Base-by-base conservation (phyloP, 768 basidiomycete genomes). In the Trametes cubensis region DNA sequence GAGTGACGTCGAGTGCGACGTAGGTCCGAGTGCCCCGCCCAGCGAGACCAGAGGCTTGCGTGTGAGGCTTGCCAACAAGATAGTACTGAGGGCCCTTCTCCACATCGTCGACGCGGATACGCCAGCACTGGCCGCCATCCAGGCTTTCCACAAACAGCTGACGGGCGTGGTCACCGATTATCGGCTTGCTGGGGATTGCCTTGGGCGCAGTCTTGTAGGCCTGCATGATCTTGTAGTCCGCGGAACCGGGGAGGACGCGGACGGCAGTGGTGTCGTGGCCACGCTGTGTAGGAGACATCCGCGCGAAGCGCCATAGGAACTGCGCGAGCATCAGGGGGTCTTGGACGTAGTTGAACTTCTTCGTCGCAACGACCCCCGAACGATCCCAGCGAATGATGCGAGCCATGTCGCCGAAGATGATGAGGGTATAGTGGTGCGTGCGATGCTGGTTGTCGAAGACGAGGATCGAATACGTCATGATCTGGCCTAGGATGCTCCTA, bases 301-400 rank as follows among this genome's bases (percentile, higher is more conserved):
- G 55, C 5, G 39, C 28, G 28, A 57, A 40, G n/a, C 48, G 48
- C 55, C 48, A 62, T 42, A 62, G 18, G 55, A 62, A 57, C 2
- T 23, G 17, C 28, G 21, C 28, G 21, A 62, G 61, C 40, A 20
- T 26, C 14, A 15, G 8, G 6, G 61, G 55, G 0, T 62, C 17
- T 20, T 34, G 13, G 6, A 21, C 23, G 55, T 62, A 62, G 49
- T 62, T 34, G 50, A 62, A 56, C 38, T 45, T 46, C 15, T 44
- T 25, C 41, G 47, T 54, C 17, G 23, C 41, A 11, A 58, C 21
- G 20, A 52, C 14, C 5, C 62, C 57, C 3, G 62, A 63, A 6
- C 51, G 42, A 23, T 63, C 62, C 30, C 44, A 53, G 38, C 44
- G 45, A 10, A 63, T 18, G 52, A 63, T 46, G 11, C 62, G 62